Evolutionary conservation across 106 monocot species (phyloP), one percentile per base, ranked within the genome.

Genomic region (Phalaenopsis aphrodite): DNA sequence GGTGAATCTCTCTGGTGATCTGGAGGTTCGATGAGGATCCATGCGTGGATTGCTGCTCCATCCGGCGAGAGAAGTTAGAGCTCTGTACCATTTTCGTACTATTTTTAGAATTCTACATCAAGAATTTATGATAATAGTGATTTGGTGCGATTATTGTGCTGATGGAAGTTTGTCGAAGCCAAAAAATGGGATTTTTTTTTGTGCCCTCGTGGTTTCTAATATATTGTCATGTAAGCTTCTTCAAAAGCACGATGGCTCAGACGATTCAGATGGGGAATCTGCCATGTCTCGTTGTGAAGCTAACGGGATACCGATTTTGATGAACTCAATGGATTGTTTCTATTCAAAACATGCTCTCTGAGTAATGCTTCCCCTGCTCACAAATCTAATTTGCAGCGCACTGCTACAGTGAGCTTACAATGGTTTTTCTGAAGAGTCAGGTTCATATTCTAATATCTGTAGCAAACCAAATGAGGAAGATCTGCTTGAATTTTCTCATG

Each of bases 191-290:
- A 30, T 30, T 30, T 30, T 30, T 30, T 30, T 30, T 30, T 30
- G 30, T 30, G 30, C 30, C 30, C 30, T 30, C 30, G 30, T 30
- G 30, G 30, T 30, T 30, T 30, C 30, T 30, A 30, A 30, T 80
- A 71, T 84, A 18, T 77, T 93, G 37, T 90, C 93, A 64, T 90
- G 83, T 66, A 93, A 90, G 77, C 67, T 90, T 74, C 66, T 81
- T 41, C 46, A 72, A 76, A 90, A 83, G 79, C 75, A 52, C 56
- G 88, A 88, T 16, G 56, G 39, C 55, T 81, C 81, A 78, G 87
- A 85, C 23, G 90, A 90, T 75, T 55, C 82, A 23, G 92, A 89
- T 86, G 89, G 89, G 47, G 72, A 61, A 11, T 78, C 78, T 41
- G 55, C 57, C 23, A 72, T 83, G 41, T 83, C 86, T 69, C 42